A percentile compares a stretch with the other conserved stretches of the same genome.
Evolutionary conservation across 1,284 basidiomycete genomes (phyloP).

Genomic region (Sparassis latifolia): DNA sequence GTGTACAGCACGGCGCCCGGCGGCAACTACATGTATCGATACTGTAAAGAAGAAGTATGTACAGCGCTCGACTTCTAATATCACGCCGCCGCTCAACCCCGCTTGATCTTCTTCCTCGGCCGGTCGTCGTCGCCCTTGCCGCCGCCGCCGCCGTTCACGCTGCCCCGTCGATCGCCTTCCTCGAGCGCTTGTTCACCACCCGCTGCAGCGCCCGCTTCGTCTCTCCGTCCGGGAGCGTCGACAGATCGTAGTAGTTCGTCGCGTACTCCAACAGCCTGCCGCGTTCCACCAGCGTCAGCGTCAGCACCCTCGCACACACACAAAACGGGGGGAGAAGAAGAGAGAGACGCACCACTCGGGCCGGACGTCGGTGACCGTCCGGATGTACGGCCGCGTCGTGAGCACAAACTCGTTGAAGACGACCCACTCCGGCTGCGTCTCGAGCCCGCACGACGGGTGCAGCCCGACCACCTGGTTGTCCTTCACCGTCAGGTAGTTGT

Average conservation of each 20-base stretch:
- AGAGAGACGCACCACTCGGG: constrained; percentile 69
- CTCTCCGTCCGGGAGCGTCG: constrained; percentile 63
- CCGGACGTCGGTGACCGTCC: constrained; percentile 86
- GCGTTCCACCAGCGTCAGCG: background rate
- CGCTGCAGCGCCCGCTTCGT: constrained; percentile 62
- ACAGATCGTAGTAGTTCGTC: constrained; percentile 73
- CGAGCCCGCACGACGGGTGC: constrained; percentile 92
- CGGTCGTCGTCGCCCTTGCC: too few species aligned
- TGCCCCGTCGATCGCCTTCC: constrained; percentile 16
- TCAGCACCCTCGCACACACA: background rate
- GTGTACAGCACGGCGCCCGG: too few species aligned
- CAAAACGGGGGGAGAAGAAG: background rate
- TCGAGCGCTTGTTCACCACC: constrained; percentile 35
- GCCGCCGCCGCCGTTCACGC: too few species aligned
- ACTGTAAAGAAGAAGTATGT: too few species aligned
- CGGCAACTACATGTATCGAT: too few species aligned
- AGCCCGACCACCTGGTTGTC: constrained; percentile 89
- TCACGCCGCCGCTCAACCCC: too few species aligned
- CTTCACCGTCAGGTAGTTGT: constrained; percentile 84
- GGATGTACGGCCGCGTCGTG: constrained; percentile 85
- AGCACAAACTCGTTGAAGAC: constrained; percentile 98
- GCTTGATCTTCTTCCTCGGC: too few species aligned
- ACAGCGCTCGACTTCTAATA: too few species aligned
- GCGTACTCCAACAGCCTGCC: constrained; percentile 81
- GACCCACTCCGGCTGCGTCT: constrained; percentile 95